Percentiles rank a stretch among this genome's conserved stretches.
These are phyloP conservation scores for Astrocystis sublimbata DNA, from an alignment of 495 filamentous ascomycete species.

Conservation along the genomic window DNA sequence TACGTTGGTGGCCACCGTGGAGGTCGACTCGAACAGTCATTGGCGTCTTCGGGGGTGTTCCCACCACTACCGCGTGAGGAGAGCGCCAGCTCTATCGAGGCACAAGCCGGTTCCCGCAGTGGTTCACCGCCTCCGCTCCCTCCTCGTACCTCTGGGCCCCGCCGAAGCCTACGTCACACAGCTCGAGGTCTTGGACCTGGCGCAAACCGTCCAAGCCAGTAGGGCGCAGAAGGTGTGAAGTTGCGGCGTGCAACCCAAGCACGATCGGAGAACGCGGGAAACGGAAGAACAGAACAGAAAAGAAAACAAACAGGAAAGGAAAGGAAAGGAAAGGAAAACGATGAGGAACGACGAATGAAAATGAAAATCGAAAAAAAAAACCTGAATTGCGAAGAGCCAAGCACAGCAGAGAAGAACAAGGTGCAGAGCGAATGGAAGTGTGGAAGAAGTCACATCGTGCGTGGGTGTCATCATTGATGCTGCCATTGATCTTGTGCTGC, in stretches of 20 bases:
- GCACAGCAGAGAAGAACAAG: no score
- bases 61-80: neutral
- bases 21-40: neutral
- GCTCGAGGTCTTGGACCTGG: no score
- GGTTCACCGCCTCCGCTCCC: neutral
- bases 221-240: no score
- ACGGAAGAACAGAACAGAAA: neutral
- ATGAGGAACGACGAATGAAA: neutral
- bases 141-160: neutral
- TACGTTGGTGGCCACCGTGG: neutral
- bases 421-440: no score
- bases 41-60: neutral
- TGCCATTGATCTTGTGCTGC: no score
- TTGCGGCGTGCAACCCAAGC: neutral
- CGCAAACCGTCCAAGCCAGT: no score
- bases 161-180: neutral
- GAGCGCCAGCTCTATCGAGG: neutral
- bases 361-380: neutral
- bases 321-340: neutral
- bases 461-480: no score
- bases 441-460: no score
- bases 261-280: neutral
- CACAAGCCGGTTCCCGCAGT: slow-evolving; percentile 4
- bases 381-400: no score
- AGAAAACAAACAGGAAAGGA: neutral